Conservation (phyloP, 139 green algal genomes). For the Zygnema circumcarinatum region DNA sequence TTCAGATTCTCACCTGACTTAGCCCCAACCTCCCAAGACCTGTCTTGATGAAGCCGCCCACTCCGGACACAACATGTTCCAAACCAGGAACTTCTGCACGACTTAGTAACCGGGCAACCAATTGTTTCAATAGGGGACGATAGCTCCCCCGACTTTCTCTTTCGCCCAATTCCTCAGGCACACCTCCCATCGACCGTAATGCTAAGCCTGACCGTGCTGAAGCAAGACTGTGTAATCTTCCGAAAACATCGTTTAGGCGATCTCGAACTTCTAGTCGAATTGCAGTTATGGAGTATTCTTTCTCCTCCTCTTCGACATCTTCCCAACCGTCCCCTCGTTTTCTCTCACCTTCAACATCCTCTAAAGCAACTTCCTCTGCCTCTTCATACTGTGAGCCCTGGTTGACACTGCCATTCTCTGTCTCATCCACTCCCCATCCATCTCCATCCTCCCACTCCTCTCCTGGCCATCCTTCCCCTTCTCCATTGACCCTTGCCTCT, state of each 20-base stretch:
- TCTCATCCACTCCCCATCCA: background rate
- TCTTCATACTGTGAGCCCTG: background rate
- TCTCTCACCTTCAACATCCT: background rate
- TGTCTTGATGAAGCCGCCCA: background rate
- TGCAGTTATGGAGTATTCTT: background rate
- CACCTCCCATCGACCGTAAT: background rate
- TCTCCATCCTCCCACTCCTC: background rate
- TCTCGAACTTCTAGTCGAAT: background rate
- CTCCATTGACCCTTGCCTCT: background rate
- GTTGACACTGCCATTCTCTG: background rate
- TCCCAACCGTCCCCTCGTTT: background rate
- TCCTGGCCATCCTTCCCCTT: background rate
- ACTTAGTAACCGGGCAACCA: background rate
- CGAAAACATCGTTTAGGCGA: background rate
- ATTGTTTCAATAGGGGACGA: background rate
- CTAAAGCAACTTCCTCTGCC: background rate
- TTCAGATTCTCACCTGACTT: background rate
- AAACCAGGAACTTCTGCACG: background rate
- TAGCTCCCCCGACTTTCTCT: background rate
- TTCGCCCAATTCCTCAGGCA: background rate
- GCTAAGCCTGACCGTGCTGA: background rate
- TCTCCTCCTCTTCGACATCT: background rate
- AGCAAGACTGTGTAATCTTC: background rate
- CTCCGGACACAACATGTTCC: background rate
- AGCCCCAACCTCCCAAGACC: background rate